Conservation (phyloP, 75 land plant species). For the Cryptomeria japonica region DNA sequence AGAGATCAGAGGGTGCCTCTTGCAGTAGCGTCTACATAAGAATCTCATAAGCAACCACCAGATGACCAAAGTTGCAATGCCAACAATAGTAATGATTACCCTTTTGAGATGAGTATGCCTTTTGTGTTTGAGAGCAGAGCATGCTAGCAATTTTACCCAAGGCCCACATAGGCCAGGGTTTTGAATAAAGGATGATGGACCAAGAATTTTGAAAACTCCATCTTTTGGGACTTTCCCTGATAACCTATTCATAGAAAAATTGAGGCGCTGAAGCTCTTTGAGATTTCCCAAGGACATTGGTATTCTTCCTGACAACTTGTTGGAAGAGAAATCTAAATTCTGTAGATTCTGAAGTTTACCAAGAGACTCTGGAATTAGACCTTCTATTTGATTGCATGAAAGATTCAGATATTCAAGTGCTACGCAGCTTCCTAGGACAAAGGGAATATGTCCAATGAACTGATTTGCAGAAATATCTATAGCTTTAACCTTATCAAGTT, state of each 20-base stretch:
- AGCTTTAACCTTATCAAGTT: constrained; percentile 15
- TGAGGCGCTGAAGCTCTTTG: constrained; percentile 20
- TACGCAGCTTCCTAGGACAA: constrained; percentile 21
- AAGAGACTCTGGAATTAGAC: too few species aligned
- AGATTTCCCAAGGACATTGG: constrained; percentile 25
- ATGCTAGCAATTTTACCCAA: background rate
- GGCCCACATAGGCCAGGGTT: constrained; percentile 24
- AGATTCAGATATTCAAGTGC: constrained; percentile 23
- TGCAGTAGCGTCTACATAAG: background rate
- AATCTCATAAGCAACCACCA: background rate
- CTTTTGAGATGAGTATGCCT: background rate
- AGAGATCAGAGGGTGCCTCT: background rate
- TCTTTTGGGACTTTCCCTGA: too few species aligned
- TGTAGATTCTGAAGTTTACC: too few species aligned
- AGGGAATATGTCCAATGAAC: constrained; percentile 30
- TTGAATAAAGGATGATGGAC: too few species aligned
- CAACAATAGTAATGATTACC: background rate
- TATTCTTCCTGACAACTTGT: constrained; percentile 29
- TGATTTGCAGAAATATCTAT: constrained; percentile 35
- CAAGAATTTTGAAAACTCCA: too few species aligned
- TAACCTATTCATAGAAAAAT: constrained; percentile 35
- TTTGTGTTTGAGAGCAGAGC: constrained; percentile 7
- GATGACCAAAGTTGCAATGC: background rate
- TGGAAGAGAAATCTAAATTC: constrained; percentile 24
- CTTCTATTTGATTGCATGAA: constrained; percentile 24